phyloP scores from a whole-genome alignment of 495 filamentous ascomycete species.

The Bombardia bombarda region DNA sequence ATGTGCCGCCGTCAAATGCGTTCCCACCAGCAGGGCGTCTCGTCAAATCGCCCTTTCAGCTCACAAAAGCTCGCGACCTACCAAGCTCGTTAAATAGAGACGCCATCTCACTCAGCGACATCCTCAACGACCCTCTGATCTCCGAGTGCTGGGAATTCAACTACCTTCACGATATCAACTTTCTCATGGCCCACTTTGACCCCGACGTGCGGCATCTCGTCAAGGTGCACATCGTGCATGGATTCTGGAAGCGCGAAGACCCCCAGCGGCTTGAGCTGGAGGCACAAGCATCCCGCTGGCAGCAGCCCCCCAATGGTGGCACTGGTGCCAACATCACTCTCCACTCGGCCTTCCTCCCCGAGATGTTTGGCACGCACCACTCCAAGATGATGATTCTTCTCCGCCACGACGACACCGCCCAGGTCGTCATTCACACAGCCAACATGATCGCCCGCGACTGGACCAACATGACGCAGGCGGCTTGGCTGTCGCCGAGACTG shows the following conservation, averaged over 20 bases:
- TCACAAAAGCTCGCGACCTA: constrained; percentile 64
- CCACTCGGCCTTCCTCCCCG: constrained; percentile 73
- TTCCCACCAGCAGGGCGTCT: too few relatives aligned
- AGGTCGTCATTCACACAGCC: constrained; percentile 81
- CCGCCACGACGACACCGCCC: constrained; percentile 65
- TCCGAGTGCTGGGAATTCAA: constrained; percentile 88
- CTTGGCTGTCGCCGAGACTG: constrained; percentile 73
- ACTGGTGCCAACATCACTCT: constrained; percentile 62
- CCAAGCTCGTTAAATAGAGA: constrained; percentile 54
- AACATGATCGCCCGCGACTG: constrained; percentile 86
- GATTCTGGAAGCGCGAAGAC: constrained; percentile 77
- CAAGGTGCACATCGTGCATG: constrained; percentile 72
- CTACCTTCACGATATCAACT: constrained; percentile 75
- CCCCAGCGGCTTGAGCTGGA: constrained; percentile 45
- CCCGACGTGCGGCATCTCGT: constrained; percentile 56
- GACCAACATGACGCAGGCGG: constrained; percentile 78
- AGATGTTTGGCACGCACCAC: constrained; percentile 78
- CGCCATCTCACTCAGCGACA: constrained; percentile 57
- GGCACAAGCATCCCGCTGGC: constrained; percentile 52
- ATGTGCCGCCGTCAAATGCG: too few relatives aligned
- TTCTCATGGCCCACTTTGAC: constrained; percentile 56
- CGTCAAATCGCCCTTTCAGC: constrained; percentile 62
- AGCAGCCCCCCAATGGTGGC: too few relatives aligned
- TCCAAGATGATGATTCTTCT: constrained; percentile 79
- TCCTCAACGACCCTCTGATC: constrained; percentile 77